Base-by-base conservation (phyloP, 805 yeast species). In the Wickerhamiella dianesei region DNA sequence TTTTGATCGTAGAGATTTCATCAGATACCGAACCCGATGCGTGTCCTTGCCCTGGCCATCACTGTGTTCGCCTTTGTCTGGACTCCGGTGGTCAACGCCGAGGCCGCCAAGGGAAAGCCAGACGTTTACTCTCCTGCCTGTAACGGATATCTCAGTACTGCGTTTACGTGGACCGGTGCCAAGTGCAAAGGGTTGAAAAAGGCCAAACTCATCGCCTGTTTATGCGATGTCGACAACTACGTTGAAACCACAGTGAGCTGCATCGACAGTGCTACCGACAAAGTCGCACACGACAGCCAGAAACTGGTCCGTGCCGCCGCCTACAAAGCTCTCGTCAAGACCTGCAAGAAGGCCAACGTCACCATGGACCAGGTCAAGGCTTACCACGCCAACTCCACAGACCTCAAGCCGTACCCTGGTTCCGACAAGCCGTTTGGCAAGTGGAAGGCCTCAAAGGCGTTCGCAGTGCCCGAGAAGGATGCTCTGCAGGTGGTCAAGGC, bases 161-260 rank as follows among this genome's bases (percentile, higher is more conserved):
- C 20, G 9, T 39, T 12, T 18, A 39, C 4, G 9, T 39, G 41
- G 41, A 18, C 20, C 5, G 25, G 14, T 39, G 13, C n/a, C n/a
- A 14, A 13, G 21, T 39, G 41, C 18, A 18, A 13, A 8, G 21
- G 25, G 5, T 12, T 19, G 25, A 18, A 19, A 9, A 21, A 18
- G 8, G 18, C 14, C 12, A 18, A 39, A 22, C 39, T 36, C 8
- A 14, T n/a, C 14, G 18, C 21, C 25, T 39, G 41, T 21, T n/a
- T 19, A n/a, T 39, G 41, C 16, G n/a, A 9, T 19, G n/a, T 39
- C 8, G 21, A 39, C 13, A 35, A 18, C 3, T 52, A 42, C 32
- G n/a, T 50, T 13, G 50, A 46, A 25, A 50, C 51, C 4, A 48
- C 44, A n/a, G 43, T 52, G 2, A 37, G 44, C 18, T 52, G 55